phyloP scores from a whole-genome alignment of 2,329 filamentous ascomycete genomes.

The Claviceps sorghi region DNA sequence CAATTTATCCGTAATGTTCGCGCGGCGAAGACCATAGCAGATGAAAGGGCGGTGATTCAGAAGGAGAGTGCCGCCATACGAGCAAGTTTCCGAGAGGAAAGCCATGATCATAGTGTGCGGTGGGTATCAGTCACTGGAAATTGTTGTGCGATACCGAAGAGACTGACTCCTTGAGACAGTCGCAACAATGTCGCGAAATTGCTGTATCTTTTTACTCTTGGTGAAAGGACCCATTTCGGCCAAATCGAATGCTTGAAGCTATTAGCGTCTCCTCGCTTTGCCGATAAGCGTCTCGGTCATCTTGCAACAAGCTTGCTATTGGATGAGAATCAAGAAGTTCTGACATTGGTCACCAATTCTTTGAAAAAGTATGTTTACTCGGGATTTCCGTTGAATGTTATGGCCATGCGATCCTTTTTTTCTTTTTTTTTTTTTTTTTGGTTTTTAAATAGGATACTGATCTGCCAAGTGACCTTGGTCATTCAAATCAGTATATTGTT shows the following conservation, averaged over 20 bases:
- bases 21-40: conserved; percentile 95
- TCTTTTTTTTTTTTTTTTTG: no score
- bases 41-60: conserved; percentile 94
- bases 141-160: background rate
- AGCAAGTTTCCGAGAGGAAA: conserved; percentile 95
- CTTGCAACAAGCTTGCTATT: conserved; percentile 89
- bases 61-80: conserved; percentile 97
- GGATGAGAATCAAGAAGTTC: conserved; percentile 95
- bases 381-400: background rate
- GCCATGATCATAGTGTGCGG: conserved; percentile 80
- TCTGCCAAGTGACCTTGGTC: conserved; percentile 64
- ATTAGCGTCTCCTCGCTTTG: conserved; percentile 88
- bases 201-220: conserved; percentile 92
- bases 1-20: conserved; percentile 99
- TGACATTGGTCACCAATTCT: conserved; percentile 95
- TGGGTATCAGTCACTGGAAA: conserved; percentile 28
- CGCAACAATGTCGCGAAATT: conserved; percentile 98
- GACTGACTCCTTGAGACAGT: conserved; percentile 29
- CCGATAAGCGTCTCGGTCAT: conserved; percentile 92
- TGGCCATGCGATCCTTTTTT: background rate
- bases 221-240: conserved; percentile 94
- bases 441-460: conserved; percentile 7
- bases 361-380: conserved; percentile 64
- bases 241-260: conserved; percentile 99
- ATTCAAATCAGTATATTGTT: conserved; percentile 97